Base-by-base conservation (phyloP, 805 yeast species). In the Saturnispora halmiae region DNA sequence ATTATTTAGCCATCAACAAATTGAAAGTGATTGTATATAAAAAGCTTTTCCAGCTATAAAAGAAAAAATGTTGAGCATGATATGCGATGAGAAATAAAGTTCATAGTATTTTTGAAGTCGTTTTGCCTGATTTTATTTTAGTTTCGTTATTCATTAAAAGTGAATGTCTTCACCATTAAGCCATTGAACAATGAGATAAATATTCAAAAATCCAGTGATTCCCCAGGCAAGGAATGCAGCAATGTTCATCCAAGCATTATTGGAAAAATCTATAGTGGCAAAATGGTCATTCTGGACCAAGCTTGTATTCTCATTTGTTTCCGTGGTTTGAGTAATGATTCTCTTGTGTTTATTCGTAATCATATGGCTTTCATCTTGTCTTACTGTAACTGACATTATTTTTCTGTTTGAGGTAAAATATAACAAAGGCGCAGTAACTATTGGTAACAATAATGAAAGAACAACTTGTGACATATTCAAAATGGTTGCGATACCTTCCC, bases 401-500 rank as follows among this genome's bases (percentile, higher is more conserved):
- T 70, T 58, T 51, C 74, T 78, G 39, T 67, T 70, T 38, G 84
- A 74, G 1, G 96, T 88, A 59, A 87, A 82, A 54, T 77, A 87
- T 36, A 87, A 74, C 54, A 87, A 65, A 5, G 96, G 96, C 1
- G 94, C 90, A 7, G 88, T 75, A 33, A 85, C 69, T 48, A 87
- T 80, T 8, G 96, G 96, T 43, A 87, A 67, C 34, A 88, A 68
- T 39, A 88, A 70, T 2, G 95, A 84, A 37, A 87, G 66, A 1
- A 84, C 77, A 15, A 87, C 92, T 61, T 87, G 96, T 0, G 92
- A 77, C n/a, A 83, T 76, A 53, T 86, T 87, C 48, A 87, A 69
- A 0, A 94, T 86, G 9, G 67, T 61, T 8, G 77, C 67, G 41
- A 87, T 64, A 1, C 95, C 96, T 31, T 66, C 61, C 49, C 79